These are phyloP conservation scores for Keithomyces neogunnii DNA, from an alignment of 2,329 filamentous ascomycete species.

Conservation along the genomic window DNA sequence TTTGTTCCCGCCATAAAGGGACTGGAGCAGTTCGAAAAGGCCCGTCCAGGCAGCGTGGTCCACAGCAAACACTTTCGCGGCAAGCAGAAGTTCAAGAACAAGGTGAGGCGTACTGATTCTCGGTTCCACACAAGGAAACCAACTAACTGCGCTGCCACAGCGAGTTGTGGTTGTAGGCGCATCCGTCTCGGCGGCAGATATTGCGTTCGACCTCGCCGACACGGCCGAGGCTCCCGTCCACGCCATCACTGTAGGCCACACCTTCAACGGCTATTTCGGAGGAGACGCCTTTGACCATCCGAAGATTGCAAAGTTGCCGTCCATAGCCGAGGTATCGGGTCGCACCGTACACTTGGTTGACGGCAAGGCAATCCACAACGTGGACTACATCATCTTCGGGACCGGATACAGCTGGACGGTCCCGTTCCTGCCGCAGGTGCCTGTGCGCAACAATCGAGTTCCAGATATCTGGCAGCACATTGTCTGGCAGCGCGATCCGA, in stretches of 20 bases:
- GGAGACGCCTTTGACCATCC: slow-evolving; percentile 53
- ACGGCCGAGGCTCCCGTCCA: slow-evolving; percentile 39
- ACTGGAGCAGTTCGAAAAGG: slow-evolving; percentile 36
- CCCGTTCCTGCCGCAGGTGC: slow-evolving; percentile 47
- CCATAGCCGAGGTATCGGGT: slow-evolving; percentile 36
- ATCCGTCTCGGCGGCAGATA: slow-evolving; percentile 57
- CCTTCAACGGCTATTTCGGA: slow-evolving; percentile 46
- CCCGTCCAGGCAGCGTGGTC: slow-evolving; percentile 38
- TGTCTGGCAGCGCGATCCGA: slow-evolving; percentile 45
- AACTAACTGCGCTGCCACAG: slow-evolving; percentile 21
- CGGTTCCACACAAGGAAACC: neutral
- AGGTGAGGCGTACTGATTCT: slow-evolving; percentile 24
- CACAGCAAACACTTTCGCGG: slow-evolving; percentile 48
- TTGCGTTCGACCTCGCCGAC: slow-evolving; percentile 42
- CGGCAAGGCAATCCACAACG: slow-evolving; percentile 39
- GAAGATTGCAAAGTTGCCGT: slow-evolving; percentile 35
- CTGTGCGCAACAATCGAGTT: slow-evolving; percentile 45
- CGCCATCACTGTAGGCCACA: slow-evolving; percentile 40
- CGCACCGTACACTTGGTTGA: slow-evolving; percentile 48
- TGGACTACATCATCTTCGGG: slow-evolving; percentile 58
- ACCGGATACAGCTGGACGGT: slow-evolving; percentile 59
- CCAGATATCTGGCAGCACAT: slow-evolving; percentile 50
- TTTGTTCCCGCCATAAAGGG: slow-evolving; percentile 44
- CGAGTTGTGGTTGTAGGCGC: slow-evolving; percentile 54
- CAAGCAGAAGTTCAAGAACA: slow-evolving; percentile 33